Percentiles rank a stretch among this genome's conserved stretches.
Conservation (phyloP, 495 filamentous ascomycete species). For the Xylaria castorea region DNA sequence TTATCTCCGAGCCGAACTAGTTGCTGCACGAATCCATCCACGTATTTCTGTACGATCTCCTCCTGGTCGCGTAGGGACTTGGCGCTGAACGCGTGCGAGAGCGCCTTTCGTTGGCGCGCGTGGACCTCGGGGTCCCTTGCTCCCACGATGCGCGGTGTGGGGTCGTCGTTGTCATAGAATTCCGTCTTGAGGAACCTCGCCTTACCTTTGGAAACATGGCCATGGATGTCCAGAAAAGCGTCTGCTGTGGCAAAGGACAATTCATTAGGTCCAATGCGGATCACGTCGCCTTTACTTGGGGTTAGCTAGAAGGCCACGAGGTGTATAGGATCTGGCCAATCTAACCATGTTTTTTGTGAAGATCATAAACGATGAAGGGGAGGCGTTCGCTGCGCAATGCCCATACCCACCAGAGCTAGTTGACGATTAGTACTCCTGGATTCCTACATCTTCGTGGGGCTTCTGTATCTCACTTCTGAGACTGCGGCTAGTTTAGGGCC, state of each 20-base stretch:
- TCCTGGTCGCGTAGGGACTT: slow-evolving; percentile 57
- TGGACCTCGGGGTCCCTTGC: slow-evolving; percentile 34
- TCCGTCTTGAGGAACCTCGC: slow-evolving; percentile 24
- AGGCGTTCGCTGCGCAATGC: slow-evolving; percentile 16
- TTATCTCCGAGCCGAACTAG: slow-evolving; percentile 20
- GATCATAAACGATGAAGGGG: slow-evolving; percentile 20
- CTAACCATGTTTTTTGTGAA: slow-evolving; percentile 29
- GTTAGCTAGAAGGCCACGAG: not conserved
- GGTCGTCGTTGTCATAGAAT: slow-evolving; percentile 25
- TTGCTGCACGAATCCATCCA: slow-evolving; percentile 49
- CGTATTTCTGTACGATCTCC: slow-evolving; percentile 49
- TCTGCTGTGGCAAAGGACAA: slow-evolving; percentile 25
- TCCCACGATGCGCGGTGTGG: slow-evolving; percentile 14
- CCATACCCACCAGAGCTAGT: slow-evolving; percentile 26
- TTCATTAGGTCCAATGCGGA: slow-evolving; percentile 27
- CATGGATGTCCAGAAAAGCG: slow-evolving; percentile 26
- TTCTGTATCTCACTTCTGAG: slow-evolving; percentile 10
- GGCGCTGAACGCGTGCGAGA: slow-evolving; percentile 58
- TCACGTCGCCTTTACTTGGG: slow-evolving; percentile 15
- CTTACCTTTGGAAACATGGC: slow-evolving; percentile 23
- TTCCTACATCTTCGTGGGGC: not conserved
- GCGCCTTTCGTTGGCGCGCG: slow-evolving; percentile 43
- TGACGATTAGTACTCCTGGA: not conserved
- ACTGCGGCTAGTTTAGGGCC: slow-evolving; percentile 25
- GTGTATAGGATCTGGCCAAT: no score